These are phyloP conservation scores for Naegleria fowleri DNA, from an alignment of 208 protist genomes.

Conservation along the genomic window DNA sequence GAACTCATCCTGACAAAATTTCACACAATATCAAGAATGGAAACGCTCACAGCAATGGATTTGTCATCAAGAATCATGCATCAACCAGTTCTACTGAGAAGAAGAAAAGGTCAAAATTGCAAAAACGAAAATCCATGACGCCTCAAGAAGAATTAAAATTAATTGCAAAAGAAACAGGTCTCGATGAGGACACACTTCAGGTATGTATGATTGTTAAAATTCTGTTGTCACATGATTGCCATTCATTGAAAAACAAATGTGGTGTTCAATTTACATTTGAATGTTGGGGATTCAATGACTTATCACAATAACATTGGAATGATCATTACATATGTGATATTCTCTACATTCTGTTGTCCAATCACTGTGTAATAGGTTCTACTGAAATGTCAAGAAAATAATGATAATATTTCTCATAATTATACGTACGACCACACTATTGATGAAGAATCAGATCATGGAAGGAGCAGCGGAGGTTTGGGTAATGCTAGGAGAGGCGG, in stretches of 20 bases:
- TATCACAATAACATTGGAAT: too few species aligned
- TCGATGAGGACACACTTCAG: background rate
- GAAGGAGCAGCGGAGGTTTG: background rate
- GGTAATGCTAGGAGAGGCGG: background rate
- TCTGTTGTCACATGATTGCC: too few species aligned
- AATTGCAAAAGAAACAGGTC: background rate
- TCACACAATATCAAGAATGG: background rate
- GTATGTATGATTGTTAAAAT: background rate
- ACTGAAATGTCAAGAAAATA: background rate
- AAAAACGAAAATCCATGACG: background rate
- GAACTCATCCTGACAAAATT: background rate
- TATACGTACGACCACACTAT: background rate
- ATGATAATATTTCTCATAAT: background rate
- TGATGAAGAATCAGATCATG: background rate
- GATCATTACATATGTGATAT: too few species aligned
- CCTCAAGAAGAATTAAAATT: background rate
- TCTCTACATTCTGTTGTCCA: too few species aligned
- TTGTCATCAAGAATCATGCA: too few species aligned
- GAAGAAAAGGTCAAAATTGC: too few species aligned
- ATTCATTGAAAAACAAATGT: too few species aligned
- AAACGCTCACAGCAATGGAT: too few species aligned
- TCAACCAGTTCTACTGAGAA: too few species aligned
- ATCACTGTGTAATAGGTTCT: background rate
- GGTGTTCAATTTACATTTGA: too few species aligned
- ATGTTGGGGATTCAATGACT: too few species aligned